phyloP scores from a whole-genome alignment of 768 basidiomycete species.

The Boletus rubroflammeus region DNA sequence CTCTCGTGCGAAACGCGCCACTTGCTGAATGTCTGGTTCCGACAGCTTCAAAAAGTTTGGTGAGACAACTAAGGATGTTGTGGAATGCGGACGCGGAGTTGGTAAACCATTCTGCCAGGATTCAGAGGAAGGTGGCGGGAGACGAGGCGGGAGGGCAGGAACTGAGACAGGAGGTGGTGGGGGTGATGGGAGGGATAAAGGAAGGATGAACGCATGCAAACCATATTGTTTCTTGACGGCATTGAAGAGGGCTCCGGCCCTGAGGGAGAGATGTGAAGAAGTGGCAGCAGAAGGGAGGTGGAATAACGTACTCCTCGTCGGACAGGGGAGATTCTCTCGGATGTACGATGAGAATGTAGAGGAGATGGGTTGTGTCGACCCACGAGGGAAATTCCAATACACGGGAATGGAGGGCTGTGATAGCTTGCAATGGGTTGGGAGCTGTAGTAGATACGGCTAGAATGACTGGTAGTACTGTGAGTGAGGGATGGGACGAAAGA shows the following conservation, averaged over 20 bases:
- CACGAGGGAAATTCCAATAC: conserved; percentile 68
- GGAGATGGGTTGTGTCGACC: conserved; percentile 71
- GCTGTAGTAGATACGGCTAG: conserved; percentile 79
- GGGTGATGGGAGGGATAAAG: conserved; percentile 56
- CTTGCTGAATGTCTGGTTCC: conserved; percentile 71
- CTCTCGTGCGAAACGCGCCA: conserved; percentile 78
- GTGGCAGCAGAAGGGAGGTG: background rate
- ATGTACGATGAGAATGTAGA: conserved; percentile 77
- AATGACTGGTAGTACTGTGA: conserved; percentile 51
- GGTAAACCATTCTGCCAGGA: conserved; percentile 19
- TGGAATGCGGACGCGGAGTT: background rate
- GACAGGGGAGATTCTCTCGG: conserved; percentile 65
- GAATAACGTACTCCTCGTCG: conserved; percentile 68
- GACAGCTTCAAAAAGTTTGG: conserved; percentile 47
- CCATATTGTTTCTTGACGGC: conserved; percentile 87
- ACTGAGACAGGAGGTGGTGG: conserved; percentile 66
- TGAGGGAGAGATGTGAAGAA: conserved; percentile 29
- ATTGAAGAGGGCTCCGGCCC: conserved; percentile 76
- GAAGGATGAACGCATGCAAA: conserved; percentile 68
- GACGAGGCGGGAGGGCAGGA: conserved; percentile 60
- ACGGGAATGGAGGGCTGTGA: conserved; percentile 70
- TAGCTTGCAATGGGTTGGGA: conserved; percentile 76
- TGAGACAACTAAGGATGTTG: background rate
- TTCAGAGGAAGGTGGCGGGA: conserved; percentile 47
- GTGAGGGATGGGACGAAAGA: conserved; percentile 8